These are phyloP conservation scores for Caryocar brasiliense DNA, from an alignment of 441 rosid species.

Conservation along the genomic window DNA sequence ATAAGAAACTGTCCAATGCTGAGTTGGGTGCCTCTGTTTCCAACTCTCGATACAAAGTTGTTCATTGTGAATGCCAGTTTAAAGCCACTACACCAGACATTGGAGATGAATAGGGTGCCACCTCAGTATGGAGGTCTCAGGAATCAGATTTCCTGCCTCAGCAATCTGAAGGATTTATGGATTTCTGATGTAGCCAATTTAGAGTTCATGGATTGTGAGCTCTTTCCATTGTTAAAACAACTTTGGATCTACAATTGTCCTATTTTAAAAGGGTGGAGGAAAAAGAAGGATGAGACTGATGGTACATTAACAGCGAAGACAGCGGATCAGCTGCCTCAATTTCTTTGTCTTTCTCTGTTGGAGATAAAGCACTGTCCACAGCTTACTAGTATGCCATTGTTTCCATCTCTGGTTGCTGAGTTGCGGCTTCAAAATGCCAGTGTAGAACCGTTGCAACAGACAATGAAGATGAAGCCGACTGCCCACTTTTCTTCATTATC, in stretches of 20 bases:
- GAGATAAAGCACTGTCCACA: conserved; percentile 4
- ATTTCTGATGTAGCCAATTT: too few relatives aligned
- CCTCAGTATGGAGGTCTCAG: too few relatives aligned
- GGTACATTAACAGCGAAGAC: too few relatives aligned
- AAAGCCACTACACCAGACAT: neutral
- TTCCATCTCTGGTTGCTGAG: conserved; percentile 5
- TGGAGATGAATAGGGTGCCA: neutral
- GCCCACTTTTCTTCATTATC: neutral
- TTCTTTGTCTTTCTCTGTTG: conserved; percentile 8
- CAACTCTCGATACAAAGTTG: neutral
- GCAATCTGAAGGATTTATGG: too few relatives aligned
- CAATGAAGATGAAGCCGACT: neutral
- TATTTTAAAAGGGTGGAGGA: neutral
- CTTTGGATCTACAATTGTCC: neutral
- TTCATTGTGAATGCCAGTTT: neutral
- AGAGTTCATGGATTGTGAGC: too few relatives aligned
- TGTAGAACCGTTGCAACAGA: neutral
- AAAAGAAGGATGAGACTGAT: too few relatives aligned
- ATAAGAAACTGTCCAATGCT: conserved; percentile 7
- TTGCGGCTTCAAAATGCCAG: neutral
- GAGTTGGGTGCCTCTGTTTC: conserved; percentile 13
- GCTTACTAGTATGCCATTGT: conserved; percentile 8
- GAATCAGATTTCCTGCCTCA: neutral
- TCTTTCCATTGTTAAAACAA: neutral
- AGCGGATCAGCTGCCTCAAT: neutral